These are phyloP conservation scores for Lichtheimia ornata DNA, from an alignment of 371 early-diverging fungal species.

Conservation along the genomic window DNA sequence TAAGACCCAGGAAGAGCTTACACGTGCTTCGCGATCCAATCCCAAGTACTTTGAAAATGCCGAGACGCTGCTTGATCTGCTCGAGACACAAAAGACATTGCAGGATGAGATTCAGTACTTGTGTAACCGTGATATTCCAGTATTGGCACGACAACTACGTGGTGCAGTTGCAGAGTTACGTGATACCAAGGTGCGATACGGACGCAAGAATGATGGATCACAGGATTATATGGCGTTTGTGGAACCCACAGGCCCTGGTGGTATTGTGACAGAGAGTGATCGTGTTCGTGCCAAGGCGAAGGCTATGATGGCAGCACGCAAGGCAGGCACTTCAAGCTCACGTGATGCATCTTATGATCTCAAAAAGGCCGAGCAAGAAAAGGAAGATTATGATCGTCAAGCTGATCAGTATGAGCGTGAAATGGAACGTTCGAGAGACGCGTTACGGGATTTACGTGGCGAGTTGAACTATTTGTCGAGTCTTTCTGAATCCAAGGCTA, in stretches of 20 bases:
- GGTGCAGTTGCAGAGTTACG: conserved; percentile 55
- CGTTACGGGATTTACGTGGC: conserved; percentile 39
- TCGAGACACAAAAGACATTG: conserved; percentile 41
- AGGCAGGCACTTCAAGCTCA: conserved; percentile 31
- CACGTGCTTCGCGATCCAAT: conserved; percentile 19
- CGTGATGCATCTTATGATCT: conserved; percentile 33
- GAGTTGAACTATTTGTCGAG: conserved; percentile 39
- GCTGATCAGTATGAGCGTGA: conserved; percentile 46
- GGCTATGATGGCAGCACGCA: conserved; percentile 66
- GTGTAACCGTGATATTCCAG: conserved; percentile 55
- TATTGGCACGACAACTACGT: conserved; percentile 53
- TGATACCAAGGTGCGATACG: conserved; percentile 53
- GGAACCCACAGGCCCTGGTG: conserved; percentile 63
- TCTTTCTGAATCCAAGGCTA: conserved; percentile 22
- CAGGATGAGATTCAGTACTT: conserved; percentile 49
- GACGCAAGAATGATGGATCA: conserved; percentile 39
- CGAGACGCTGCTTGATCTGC: conserved; percentile 31
- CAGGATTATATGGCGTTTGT: conserved; percentile 46
- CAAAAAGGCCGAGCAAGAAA: conserved; percentile 48
- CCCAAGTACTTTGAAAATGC: conserved; percentile 35
- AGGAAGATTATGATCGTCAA: conserved; percentile 36
- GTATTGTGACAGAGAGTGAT: conserved; percentile 59
- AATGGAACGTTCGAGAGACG: conserved; percentile 42
- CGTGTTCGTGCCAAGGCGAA: conserved; percentile 68
- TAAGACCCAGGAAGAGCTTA: conserved; percentile 37